Evolutionary conservation across 495 filamentous ascomycete species (phyloP), one percentile per base, ranked within the genome.

Genomic region (Parachaetomium inaequale): DNA sequence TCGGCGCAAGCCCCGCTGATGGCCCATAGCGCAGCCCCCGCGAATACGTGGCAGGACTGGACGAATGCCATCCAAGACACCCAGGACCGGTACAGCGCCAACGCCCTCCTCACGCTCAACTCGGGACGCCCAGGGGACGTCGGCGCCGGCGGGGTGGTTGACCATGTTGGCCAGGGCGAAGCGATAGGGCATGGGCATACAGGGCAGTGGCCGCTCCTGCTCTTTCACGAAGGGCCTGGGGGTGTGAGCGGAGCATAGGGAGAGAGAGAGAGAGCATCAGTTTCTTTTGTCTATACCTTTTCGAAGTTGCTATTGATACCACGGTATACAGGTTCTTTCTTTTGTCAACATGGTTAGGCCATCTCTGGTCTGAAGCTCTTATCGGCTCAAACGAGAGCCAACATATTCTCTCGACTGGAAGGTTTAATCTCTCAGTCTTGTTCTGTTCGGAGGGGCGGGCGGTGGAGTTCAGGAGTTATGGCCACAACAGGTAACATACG

Each of bases 21-120:
- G 63, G 45, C 63, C 23, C 67, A 64, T 19, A 42, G 14, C 23
- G 36, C 32, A 11, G 65, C 66, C 12, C 23, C 53, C 19, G 23
- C 54, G 0, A 81, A 79, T 52, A 69, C 76, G 1, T 81, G 77
- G 77, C 73, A 79, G 10, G 75, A 79, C 62, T 81, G 78, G 78
- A 76, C 77, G 7, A 74, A 75, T 0, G 77, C 77, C 38, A 75
- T 81, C 12, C 73, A 75, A 14, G 76, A 78, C 65, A 79, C 65
- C 28, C 77, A 78, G 36, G 77, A 79, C 17, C 68, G 75, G 28
- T 79, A 75, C 64, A 77, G 76, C 51, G 75, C 77, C 34, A 78
- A 66, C 28, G 73, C 76, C 2, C 55, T 79, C 38, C 69, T 81
- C 52, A 78, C 72, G 2, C 66, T 79, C 23, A 75, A 74, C n/a